Evolutionary conservation across 2,329 filamentous ascomycete species (phyloP), one percentile per base, ranked within the genome.

Genomic region (Mycogone perniciosa): DNA sequence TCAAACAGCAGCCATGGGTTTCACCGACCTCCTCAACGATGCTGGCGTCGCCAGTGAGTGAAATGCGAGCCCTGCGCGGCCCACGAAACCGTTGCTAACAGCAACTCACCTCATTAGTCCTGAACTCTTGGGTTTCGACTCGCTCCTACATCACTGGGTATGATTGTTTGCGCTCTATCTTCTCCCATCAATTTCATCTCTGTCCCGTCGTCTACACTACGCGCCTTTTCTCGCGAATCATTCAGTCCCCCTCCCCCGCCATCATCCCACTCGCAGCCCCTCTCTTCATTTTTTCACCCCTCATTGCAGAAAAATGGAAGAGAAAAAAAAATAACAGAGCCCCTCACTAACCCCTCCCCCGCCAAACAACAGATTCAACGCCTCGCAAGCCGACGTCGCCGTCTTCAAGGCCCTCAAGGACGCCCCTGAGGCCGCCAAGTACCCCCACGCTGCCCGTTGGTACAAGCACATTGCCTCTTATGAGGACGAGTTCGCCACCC

Each of bases 381-480:
- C 91, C 65, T 89, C 89, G 64, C 93, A 99, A 81, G 93, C 93
- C 75, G 93, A 99, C 79, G 92, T 95, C 66, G 88, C 86, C 73
- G 84, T 84, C 76, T 97, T 88, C 88, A 95, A 97, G 84, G 88
- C 88, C 66, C 73, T 96, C 71, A 84, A 79, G 67, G 74, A 79
- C 62, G 74, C 82, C 54, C 93, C 93, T 64, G 84, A 86, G 62
- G 81, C 86, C 65, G 78, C 80, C 72, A 95, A 95, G 80, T 96
- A 87, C 84, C 90, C 92, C 67, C 80, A 96, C 77, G 90, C 87
- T 67, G 89, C 89, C 69, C 87, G 93, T 74, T 99, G 93, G 93
- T 96, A 96, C 85, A 96, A 95, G 84, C 92, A 99, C 84, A 89
- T 96, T 69, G 83, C 88, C 71, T 87, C 88, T 64, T 96, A 88